Conservation (phyloP, 1,284 basidiomycete species). For the Trichosporon coremiiforme region DNA sequence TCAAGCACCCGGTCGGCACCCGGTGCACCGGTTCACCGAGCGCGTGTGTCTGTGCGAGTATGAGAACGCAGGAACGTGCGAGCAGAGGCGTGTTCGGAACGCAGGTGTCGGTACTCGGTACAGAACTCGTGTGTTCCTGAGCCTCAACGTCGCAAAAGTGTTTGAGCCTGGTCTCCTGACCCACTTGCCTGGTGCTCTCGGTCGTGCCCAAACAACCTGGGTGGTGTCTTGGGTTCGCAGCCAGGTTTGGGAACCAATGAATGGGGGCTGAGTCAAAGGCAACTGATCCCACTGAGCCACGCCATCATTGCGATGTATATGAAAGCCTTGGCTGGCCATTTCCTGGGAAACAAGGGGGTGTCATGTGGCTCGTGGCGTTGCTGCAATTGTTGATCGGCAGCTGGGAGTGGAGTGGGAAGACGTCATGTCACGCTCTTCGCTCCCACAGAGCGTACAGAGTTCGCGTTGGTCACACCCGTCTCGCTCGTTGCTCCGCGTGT, state of each 20-base stretch:
- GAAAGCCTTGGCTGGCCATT: too few species aligned
- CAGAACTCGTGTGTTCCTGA: not conserved
- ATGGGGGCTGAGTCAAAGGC: too few species aligned
- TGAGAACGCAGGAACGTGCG: conserved; percentile 12
- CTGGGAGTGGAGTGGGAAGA: not conserved
- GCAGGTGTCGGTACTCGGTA: not conserved
- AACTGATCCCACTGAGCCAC: too few species aligned
- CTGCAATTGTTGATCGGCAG: not conserved
- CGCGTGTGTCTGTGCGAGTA: not conserved
- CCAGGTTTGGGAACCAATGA: too few species aligned
- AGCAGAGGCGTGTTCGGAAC: not conserved
- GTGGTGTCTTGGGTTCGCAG: too few species aligned
- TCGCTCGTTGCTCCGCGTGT: not conserved
- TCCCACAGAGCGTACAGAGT: not conserved
- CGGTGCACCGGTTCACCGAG: not conserved
- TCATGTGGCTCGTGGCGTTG: not conserved
- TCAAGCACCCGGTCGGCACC: not conserved
- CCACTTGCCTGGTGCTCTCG: too few species aligned
- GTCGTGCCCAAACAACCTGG: too few species aligned
- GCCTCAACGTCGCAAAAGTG: not conserved
- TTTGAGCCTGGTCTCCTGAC: not conserved
- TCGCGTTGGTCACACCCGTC: not conserved
- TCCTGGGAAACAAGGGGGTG: too few species aligned
- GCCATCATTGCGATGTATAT: too few species aligned
- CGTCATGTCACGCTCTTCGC: not conserved